Evolutionary conservation across 805 yeast species (phyloP).

Genomic region (Candida ipomoeae): DNA sequence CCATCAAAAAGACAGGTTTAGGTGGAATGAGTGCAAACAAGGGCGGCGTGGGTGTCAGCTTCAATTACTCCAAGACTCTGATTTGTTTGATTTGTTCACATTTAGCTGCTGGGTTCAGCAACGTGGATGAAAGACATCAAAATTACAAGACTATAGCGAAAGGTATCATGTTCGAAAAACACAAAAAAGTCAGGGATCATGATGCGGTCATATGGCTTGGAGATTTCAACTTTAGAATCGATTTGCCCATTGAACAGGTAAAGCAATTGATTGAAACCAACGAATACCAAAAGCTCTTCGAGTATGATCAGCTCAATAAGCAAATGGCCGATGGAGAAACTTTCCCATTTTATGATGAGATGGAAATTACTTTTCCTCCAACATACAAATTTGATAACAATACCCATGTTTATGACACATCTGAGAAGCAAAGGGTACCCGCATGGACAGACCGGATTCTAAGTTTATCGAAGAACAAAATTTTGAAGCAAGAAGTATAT

Average conservation of each 20-base stretch:
- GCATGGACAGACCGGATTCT: conserved; percentile 96
- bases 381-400: conserved; percentile 94
- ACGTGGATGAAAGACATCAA: conserved; percentile 77
- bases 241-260: conserved; percentile 67
- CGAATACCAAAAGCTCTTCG: conserved; percentile 52
- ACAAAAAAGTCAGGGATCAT: conserved; percentile 60
- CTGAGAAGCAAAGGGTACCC: conserved; percentile 89
- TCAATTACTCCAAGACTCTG: conserved; percentile 60
- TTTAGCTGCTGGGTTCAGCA: conserved; percentile 87
- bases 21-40: conserved; percentile 85
- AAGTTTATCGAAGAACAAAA: conserved; percentile 51
- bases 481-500: conserved; percentile 58
- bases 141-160: conserved; percentile 77
- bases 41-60: conserved; percentile 74
- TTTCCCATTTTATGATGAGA: conserved; percentile 78
- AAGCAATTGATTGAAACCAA: conserved; percentile 44
- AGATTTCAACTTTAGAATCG: conserved; percentile 85
- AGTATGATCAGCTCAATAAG: conserved; percentile 70
- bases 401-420: conserved; percentile 74
- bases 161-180: conserved; percentile 60
- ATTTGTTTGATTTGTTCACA: conserved; percentile 83
- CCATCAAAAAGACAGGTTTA: conserved; percentile 84
- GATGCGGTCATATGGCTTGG: conserved; percentile 89
- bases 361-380: conserved; percentile 76
- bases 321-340: conserved; percentile 74